These are phyloP conservation scores for Solanum rostratum DNA, from an alignment of 257 asterid genomes.

Conservation along the genomic window DNA sequence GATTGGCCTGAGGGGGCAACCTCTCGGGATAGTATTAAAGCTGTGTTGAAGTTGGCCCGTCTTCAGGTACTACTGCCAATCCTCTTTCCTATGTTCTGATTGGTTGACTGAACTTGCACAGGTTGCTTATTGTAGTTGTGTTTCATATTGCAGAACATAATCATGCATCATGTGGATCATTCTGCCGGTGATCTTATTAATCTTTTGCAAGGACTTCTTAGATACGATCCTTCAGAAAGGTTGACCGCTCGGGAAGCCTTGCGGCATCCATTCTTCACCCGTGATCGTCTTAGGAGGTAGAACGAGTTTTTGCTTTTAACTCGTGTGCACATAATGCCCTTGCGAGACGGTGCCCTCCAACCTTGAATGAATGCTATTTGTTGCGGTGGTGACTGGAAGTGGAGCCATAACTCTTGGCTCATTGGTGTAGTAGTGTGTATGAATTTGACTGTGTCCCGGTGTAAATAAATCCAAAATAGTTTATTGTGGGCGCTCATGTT, in stretches of 20 bases:
- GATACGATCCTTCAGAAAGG: conserved; percentile 66
- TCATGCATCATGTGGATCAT: conserved; percentile 93
- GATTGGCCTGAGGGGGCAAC: conserved; percentile 92
- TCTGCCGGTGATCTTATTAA: conserved; percentile 83
- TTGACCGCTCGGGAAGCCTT: conserved; percentile 67
- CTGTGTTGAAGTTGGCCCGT: conserved; percentile 61
- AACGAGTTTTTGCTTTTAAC: background rate
- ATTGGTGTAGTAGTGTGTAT: too few species aligned
- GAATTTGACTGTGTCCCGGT: background rate
- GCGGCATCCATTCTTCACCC: conserved; percentile 59
- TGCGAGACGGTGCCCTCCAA: background rate
- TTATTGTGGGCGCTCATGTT: background rate
- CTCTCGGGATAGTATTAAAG: conserved; percentile 69
- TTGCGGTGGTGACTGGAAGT: background rate
- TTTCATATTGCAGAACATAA: conserved; percentile 27
- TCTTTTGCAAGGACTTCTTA: conserved; percentile 71
- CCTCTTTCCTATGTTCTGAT: too few species aligned
- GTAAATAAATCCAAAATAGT: background rate
- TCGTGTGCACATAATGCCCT: background rate
- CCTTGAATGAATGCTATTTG: background rate
- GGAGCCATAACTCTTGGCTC: background rate
- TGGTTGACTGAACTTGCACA: background rate
- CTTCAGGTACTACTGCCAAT: conserved; percentile 32
- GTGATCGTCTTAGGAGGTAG: conserved; percentile 28
- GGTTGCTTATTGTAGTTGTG: background rate